These are phyloP conservation scores for Boletus subparvulus DNA, from an alignment of 768 basidiomycete genomes.

Conservation along the genomic window DNA sequence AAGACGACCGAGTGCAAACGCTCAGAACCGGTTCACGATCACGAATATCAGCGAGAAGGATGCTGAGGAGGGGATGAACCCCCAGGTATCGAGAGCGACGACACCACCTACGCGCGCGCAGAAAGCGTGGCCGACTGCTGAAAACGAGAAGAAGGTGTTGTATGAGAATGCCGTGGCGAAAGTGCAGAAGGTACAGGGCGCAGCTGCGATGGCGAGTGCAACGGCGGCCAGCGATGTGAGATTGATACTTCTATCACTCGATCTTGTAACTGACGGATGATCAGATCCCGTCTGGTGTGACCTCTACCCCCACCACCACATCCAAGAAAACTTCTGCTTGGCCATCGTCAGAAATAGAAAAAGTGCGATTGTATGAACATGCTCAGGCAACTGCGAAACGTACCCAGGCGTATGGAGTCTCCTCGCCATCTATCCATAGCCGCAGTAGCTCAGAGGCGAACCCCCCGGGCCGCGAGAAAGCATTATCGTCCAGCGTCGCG, in stretches of 20 bases:
- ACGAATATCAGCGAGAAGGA: conserved; percentile 42
- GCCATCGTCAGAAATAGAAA: conserved; percentile 76
- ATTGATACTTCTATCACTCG: neutral
- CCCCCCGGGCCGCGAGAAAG: conserved; percentile 18
- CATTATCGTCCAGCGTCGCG: conserved; percentile 5
- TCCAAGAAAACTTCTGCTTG: conserved; percentile 37
- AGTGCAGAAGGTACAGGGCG: conserved; percentile 41
- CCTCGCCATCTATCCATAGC: conserved; percentile 24
- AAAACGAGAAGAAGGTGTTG: conserved; percentile 44
- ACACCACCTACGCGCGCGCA: conserved; percentile 28
- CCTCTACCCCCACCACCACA: conserved; percentile 1
- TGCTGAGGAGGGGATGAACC: conserved; percentile 36
- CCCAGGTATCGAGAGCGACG: conserved; percentile 19
- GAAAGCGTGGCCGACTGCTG: conserved; percentile 35
- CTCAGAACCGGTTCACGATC: conserved; percentile 40
- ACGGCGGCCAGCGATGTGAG: conserved; percentile 29
- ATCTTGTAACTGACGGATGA: conserved; percentile 6
- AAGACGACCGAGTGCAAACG: conserved; percentile 32
- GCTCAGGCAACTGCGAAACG: conserved; percentile 66
- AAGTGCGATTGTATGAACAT: conserved; percentile 62
- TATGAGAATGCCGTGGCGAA: conserved; percentile 41
- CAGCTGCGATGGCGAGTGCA: conserved; percentile 26
- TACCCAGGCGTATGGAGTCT: conserved; percentile 46
- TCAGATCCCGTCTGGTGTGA: conserved; percentile 5
- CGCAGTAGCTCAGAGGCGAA: conserved; percentile 32